Evolutionary conservation across 2,329 filamentous ascomycete species (phyloP).

Genomic region (Fusarium nanum): DNA sequence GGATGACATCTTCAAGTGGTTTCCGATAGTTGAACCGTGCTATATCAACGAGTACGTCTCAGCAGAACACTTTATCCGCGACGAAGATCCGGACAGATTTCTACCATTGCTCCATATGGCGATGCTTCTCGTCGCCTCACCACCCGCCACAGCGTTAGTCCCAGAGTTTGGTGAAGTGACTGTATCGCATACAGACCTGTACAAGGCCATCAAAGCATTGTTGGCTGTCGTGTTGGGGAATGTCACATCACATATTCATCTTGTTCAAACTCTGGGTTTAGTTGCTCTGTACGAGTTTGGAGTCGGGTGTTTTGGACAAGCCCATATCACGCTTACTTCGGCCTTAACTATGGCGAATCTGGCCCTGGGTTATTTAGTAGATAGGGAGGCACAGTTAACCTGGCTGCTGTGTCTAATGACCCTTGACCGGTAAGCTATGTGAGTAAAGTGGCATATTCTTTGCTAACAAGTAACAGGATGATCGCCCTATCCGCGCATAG

Average conservation of each 20-base stretch:
- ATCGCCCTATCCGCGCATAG: not conserved
- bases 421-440: not conserved
- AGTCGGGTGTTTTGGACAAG: not conserved
- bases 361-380: no score
- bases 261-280: not conserved
- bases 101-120: not conserved
- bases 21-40: not conserved
- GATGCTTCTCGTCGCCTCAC: not conserved
- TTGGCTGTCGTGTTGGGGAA: not conserved
- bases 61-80: no score
- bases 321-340: not conserved
- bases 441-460: no score
- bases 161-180: rapidly evolving
- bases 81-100: not conserved
- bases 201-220: not conserved
- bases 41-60: not conserved
- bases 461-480: not conserved
- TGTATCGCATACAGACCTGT: not conserved
- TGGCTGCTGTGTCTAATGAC: conserved; percentile 1
- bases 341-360: not conserved
- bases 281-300: conserved; percentile 9
- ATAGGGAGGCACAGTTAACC: not conserved
- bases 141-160: not conserved
- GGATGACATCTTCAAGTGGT: not conserved
- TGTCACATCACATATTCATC: not conserved